Conservation (phyloP, 257 asterid species). For the Solanum chiquidenum region DNA sequence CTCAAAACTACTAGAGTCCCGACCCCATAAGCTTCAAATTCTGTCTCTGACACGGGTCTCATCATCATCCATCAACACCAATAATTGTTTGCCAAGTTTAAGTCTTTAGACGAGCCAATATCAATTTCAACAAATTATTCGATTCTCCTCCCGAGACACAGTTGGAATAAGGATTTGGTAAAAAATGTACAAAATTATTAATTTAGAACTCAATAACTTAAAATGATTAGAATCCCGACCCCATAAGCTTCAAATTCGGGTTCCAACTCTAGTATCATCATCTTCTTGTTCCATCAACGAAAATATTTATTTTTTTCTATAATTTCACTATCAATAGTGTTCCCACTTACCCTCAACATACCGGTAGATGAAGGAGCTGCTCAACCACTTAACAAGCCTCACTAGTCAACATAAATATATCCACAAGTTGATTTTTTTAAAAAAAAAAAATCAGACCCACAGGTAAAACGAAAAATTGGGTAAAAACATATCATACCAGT, state of each 20-base stretch:
- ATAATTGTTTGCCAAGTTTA: neutral
- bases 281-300: neutral
- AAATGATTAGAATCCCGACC: neutral
- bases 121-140: neutral
- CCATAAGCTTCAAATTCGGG: neutral
- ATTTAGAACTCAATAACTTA: neutral
- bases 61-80: neutral
- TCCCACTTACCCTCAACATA: too few species aligned
- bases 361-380: neutral
- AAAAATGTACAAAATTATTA: too few species aligned
- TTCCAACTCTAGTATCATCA: neutral
- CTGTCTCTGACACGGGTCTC: accelerated
- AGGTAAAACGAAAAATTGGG: neutral
- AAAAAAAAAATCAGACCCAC: neutral
- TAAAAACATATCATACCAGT: conserved; percentile 20
- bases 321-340: too few species aligned
- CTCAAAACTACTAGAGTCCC: neutral
- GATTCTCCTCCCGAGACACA: neutral
- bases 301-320: neutral
- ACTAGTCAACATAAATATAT: neutral
- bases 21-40: neutral
- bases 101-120: neutral
- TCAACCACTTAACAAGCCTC: neutral
- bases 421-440: too few species aligned
- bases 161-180: too few species aligned